phyloP scores from a whole-genome alignment of 176 grass and related monocot genomes.

The Cenchrus fungigraminus region DNA sequence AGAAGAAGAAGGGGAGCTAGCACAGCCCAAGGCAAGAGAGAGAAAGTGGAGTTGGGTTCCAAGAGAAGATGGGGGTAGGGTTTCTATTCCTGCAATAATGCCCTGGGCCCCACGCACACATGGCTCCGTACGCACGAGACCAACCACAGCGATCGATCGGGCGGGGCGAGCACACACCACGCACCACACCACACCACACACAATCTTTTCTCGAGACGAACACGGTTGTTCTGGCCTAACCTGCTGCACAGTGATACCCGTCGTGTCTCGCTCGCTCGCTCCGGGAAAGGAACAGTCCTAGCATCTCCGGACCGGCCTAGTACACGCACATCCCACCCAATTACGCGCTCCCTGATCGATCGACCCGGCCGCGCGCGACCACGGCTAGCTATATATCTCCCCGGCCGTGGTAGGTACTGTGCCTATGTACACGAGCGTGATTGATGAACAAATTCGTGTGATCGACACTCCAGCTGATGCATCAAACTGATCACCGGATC shows the following conservation, averaged over 20 bases:
- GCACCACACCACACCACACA: slow-evolving; percentile 24
- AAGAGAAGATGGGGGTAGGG: slow-evolving; percentile 76
- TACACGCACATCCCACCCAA: not conserved
- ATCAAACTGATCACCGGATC: no score
- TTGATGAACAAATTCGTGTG: slow-evolving; percentile 14
- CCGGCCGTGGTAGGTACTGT: slow-evolving; percentile 1
- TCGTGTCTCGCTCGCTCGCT: not conserved
- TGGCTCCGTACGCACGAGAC: slow-evolving; percentile 56
- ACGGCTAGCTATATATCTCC: not conserved
- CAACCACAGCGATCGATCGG: slow-evolving; percentile 33
- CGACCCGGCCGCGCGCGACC: not conserved
- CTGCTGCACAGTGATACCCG: not conserved
- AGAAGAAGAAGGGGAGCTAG: slow-evolving; percentile 1
- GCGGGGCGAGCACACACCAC: slow-evolving; percentile 18
- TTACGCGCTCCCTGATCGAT: slow-evolving; percentile 19
- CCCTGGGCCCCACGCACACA: slow-evolving; percentile 46
- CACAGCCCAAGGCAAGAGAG: not conserved
- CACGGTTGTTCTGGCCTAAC: not conserved
- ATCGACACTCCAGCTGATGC: not conserved
- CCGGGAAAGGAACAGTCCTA: slow-evolving; percentile 22
- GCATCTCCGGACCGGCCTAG: not conserved
- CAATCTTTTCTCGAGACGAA: slow-evolving; percentile 36
- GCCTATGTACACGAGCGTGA: not conserved
- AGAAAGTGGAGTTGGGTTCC: slow-evolving; percentile 31
- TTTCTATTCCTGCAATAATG: slow-evolving; percentile 92